phyloP scores from a whole-genome alignment of 805 yeast genomes.

The Nadsonia fulvescens region DNA sequence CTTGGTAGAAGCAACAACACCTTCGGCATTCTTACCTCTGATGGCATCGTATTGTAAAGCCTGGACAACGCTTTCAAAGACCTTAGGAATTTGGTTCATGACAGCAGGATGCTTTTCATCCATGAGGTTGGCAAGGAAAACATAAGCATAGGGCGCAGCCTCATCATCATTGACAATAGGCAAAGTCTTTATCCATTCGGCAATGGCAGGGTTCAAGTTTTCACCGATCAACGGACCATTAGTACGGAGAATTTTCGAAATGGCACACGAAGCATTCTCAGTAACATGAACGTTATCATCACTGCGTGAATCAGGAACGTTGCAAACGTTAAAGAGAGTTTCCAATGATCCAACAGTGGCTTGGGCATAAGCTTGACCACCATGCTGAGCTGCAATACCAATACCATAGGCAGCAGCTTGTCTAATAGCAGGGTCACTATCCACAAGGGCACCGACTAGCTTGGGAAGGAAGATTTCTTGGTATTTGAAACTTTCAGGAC shows the following conservation, averaged over 20 bases:
- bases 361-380: conserved; percentile 45
- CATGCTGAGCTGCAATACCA: conserved; percentile 74
- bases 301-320: conserved; percentile 66
- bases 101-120: conserved; percentile 47
- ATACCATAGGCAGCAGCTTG: conserved; percentile 76
- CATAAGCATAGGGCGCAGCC: conserved; percentile 73
- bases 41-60: conserved; percentile 55
- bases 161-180: conserved; percentile 75
- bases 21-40: conserved; percentile 52
- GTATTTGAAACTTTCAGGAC: conserved; percentile 45
- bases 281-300: conserved; percentile 77
- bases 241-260: conserved; percentile 63
- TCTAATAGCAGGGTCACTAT: conserved; percentile 38
- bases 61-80: conserved; percentile 52
- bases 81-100: conserved; percentile 33
- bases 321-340: conserved; percentile 52
- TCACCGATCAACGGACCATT: conserved; percentile 37
- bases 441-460: conserved; percentile 42
- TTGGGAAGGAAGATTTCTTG: conserved; percentile 46
- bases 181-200: conserved; percentile 63
- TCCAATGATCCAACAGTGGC: conserved; percentile 29
- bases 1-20: conserved; percentile 44
- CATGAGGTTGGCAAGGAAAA: conserved; percentile 55
- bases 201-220: conserved; percentile 41
- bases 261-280: conserved; percentile 66